phyloP scores from a whole-genome alignment of 2,329 filamentous ascomycete species.

The Stemphylium lycopersici region DNA sequence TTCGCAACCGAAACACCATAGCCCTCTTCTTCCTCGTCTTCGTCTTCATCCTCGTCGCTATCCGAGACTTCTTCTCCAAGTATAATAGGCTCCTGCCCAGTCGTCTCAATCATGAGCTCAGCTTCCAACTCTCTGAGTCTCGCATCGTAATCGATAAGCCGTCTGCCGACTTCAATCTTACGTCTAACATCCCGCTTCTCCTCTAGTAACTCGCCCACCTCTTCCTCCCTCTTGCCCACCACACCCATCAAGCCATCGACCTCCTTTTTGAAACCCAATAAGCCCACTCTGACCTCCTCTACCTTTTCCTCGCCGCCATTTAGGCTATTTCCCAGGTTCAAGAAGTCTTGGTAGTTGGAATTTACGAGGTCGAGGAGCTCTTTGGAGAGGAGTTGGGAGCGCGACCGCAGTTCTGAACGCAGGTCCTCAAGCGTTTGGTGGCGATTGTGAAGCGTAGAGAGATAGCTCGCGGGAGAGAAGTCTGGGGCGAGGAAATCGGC shows the following conservation, averaged over 20 bases:
- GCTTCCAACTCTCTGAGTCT: slow-evolving; percentile 68
- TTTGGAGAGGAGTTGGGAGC: slow-evolving; percentile 77
- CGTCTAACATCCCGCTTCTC: slow-evolving; percentile 73
- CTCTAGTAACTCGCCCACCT: slow-evolving; percentile 67
- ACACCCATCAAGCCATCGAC: slow-evolving; percentile 73
- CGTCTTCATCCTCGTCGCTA: slow-evolving; percentile 40
- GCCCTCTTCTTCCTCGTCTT: slow-evolving; percentile 39
- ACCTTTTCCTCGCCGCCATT: slow-evolving; percentile 89
- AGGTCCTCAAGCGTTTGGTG: slow-evolving; percentile 97
- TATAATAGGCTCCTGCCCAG: slow-evolving; percentile 23
- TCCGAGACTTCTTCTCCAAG: slow-evolving; percentile 18
- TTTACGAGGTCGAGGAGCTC: slow-evolving; percentile 96
- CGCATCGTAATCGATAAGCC: slow-evolving; percentile 71
- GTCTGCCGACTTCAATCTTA: slow-evolving; percentile 67
- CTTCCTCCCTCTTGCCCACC: slow-evolving; percentile 67
- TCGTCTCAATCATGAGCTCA: slow-evolving; percentile 60
- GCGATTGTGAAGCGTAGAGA: slow-evolving; percentile 80
- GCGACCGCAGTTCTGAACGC: slow-evolving; percentile 80
- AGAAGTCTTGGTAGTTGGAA: slow-evolving; percentile 89
- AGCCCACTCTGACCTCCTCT: slow-evolving; percentile 84
- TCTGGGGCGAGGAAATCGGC: slow-evolving; percentile 75
- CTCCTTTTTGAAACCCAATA: slow-evolving; percentile 84
- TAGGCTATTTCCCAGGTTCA: slow-evolving; percentile 80
- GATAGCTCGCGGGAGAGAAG: slow-evolving; percentile 82
- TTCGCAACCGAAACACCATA: slow-evolving; percentile 47